Conservation (phyloP, 202 grass and related monocot species). For the Elaeis oleifera region DNA sequence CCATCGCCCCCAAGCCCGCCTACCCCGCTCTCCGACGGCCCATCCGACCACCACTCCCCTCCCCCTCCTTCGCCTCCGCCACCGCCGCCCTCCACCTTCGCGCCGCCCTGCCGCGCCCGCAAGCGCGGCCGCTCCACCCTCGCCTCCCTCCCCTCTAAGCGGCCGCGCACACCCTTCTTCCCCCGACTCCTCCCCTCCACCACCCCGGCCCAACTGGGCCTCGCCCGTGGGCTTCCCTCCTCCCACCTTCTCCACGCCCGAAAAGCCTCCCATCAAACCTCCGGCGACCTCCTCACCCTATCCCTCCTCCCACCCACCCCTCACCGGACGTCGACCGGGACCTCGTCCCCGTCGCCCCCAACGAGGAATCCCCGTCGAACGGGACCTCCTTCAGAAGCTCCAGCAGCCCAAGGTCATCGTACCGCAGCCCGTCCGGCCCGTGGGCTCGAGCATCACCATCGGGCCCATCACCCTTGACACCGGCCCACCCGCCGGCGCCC, state of each 20-base stretch:
- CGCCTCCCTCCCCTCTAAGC: conserved; percentile 24
- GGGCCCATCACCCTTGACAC: conserved; percentile 28
- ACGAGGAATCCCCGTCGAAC: conserved; percentile 49
- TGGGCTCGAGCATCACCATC: conserved; percentile 61
- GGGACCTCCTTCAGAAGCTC: conserved; percentile 75
- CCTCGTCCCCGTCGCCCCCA: too few relatives aligned
- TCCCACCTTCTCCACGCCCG: conserved; percentile 14
- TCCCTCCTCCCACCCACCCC: conserved; percentile 23
- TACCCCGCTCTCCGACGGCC: conserved; percentile 12
- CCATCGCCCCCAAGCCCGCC: conserved; percentile 84
- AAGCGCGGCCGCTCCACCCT: conserved; percentile 51
- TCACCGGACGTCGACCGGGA: neutral
- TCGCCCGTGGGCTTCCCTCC: conserved; percentile 23
- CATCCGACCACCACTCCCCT: neutral
- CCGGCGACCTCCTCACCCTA: conserved; percentile 25
- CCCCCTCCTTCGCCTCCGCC: neutral
- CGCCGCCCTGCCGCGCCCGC: conserved; percentile 46
- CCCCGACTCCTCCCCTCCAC: conserved; percentile 3
- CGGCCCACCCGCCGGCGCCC: neutral
- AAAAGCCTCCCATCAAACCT: conserved; percentile 8
- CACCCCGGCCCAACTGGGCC: conserved; percentile 12
- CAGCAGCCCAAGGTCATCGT: conserved; percentile 59
- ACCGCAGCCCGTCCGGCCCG: conserved; percentile 60
- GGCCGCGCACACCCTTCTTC: conserved; percentile 25
- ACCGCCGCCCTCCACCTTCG: conserved; percentile 40